phyloP scores from a whole-genome alignment of 345 rosid genomes.

The Rhodamnia argentea region DNA sequence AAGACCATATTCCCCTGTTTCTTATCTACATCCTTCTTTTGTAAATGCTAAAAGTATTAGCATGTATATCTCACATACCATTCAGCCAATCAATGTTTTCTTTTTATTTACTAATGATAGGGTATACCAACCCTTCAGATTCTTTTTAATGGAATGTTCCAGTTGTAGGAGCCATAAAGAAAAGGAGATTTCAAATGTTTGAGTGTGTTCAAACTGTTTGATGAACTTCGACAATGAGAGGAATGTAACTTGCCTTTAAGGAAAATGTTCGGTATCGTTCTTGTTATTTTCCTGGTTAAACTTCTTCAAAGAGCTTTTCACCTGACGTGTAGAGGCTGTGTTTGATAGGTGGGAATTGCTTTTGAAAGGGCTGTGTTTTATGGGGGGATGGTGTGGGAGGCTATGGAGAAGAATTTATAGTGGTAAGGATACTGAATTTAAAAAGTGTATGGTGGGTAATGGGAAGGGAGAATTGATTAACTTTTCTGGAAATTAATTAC shows the following conservation, averaged over 20 bases:
- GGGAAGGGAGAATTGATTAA: not conserved
- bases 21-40: not conserved
- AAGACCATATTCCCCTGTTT: not conserved
- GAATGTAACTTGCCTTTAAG: not conserved
- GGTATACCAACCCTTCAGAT: not conserved
- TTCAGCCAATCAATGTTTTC: too few relatives aligned
- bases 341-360: conserved; percentile 78
- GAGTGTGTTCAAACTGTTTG: not conserved
- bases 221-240: not conserved
- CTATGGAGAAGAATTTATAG: not conserved
- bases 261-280: not conserved
- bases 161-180: not conserved
- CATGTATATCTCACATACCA: not conserved
- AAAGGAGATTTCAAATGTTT: not conserved
- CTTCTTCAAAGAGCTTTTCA: not conserved
- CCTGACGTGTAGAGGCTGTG: not conserved
- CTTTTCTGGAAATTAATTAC: not conserved
- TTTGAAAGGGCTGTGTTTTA: conserved; percentile 34
- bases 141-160: not conserved
- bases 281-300: not conserved
- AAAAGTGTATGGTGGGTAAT: not conserved
- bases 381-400: not conserved
- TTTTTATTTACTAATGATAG: not conserved
- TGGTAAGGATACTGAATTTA: not conserved
- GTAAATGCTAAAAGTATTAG: not conserved